A percentile compares a stretch with the other conserved stretches of the same genome.
Evolutionary conservation across 768 basidiomycete genomes (phyloP).

Genomic region (Collybia nuda): DNA sequence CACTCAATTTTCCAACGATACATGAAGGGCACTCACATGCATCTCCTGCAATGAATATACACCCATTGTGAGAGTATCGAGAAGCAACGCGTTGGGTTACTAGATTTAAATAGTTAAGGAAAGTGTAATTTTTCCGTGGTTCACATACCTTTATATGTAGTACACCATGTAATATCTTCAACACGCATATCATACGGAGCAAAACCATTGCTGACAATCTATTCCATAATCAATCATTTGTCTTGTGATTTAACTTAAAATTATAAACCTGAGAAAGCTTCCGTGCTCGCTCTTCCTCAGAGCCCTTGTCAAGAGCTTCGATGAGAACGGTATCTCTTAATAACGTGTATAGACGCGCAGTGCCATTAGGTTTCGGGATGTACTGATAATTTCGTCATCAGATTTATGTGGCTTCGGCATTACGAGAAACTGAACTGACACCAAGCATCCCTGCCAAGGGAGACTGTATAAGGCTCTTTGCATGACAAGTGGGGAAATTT

Average conservation of each 20-base stretch:
- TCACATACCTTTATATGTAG: background rate
- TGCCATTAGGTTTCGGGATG: slow-evolving; percentile 1
- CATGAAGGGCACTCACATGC: background rate
- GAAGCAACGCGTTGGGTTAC: slow-evolving; percentile 3
- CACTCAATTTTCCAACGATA: background rate
- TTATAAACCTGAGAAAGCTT: no score
- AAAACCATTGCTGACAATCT: background rate
- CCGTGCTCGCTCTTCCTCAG: no score
- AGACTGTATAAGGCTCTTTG: background rate
- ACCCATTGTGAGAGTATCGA: background rate
- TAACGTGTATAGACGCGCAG: slow-evolving; percentile 1
- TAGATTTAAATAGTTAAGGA: background rate
- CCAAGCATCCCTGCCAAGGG: background rate
- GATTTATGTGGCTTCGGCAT: background rate
- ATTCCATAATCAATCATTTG: background rate
- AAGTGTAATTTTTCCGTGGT: background rate
- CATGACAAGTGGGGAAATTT: slow-evolving; percentile 1
- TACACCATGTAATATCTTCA: slow-evolving; percentile 3
- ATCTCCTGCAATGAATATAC: slow-evolving; percentile 5
- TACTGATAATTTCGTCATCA: background rate
- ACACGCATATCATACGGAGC: slow-evolving; percentile 2
- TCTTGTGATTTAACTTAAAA: background rate
- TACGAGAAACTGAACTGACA: background rate
- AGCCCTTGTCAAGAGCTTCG: no score
- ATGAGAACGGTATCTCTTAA: background rate